These are phyloP conservation scores for Verticillium zaregamsianum DNA, from an alignment of 2,329 filamentous ascomycete genomes.

Conservation along the genomic window DNA sequence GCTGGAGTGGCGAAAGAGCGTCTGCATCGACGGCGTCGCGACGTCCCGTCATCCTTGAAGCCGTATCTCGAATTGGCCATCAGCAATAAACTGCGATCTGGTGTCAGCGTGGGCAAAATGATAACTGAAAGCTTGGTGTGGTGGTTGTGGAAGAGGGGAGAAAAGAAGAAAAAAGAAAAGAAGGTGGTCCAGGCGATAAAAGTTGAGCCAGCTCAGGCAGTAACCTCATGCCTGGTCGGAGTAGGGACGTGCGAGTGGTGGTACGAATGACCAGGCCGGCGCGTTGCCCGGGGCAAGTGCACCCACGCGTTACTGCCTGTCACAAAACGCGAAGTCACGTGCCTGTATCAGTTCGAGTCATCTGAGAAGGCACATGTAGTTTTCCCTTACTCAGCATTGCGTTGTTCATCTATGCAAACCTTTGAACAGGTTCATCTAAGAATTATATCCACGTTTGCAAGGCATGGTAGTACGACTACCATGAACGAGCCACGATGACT, in stretches of 20 bases:
- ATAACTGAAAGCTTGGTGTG: not conserved
- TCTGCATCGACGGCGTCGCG: conserved; percentile 17
- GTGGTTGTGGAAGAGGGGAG: not conserved
- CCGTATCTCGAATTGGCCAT: conserved; percentile 26
- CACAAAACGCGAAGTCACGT: no score
- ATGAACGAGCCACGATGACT: conserved; percentile 6
- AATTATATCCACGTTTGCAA: not conserved
- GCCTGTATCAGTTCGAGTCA: no score
- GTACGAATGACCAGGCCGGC: no score
- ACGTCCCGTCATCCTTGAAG: conserved; percentile 10
- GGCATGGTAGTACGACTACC: not conserved
- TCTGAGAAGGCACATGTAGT: no score
- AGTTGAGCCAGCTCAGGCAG: not conserved
- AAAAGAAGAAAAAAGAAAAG: not conserved
- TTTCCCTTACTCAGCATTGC: no score
- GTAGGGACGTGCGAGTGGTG: not conserved
- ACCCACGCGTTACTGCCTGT: not conserved
- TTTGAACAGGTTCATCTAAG: not conserved
- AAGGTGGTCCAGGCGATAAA: not conserved
- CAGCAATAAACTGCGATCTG: not conserved
- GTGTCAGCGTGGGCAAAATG: not conserved
- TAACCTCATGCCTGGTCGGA: not conserved
- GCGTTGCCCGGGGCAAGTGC: not conserved
- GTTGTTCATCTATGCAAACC: no score
- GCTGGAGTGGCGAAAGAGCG: conserved; percentile 41